Percentiles rank a stretch among this genome's conserved stretches.
Conservation (phyloP, 306 rosid species). For the Psophocarpus tetragonolobus region DNA sequence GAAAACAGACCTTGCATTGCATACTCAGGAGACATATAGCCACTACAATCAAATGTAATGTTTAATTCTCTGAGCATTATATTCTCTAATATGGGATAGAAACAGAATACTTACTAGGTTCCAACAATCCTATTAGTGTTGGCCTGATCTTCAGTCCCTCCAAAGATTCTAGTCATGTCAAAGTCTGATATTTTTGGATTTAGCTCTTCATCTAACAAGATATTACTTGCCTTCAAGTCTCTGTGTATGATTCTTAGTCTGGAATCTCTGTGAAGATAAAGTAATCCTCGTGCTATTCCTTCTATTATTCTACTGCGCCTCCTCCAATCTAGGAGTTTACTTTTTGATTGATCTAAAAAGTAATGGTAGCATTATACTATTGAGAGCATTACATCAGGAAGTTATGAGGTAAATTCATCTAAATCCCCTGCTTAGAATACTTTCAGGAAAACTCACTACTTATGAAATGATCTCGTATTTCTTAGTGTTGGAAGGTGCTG, state of each 20-base stretch:
- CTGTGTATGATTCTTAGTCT: background rate
- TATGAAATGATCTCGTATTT: no score
- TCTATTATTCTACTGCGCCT: background rate
- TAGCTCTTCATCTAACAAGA: background rate
- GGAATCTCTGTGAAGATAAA: slow-evolving; percentile 1
- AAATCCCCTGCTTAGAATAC: background rate
- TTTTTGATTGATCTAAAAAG: background rate
- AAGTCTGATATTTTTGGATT: slow-evolving; percentile 6
- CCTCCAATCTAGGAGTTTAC: background rate
- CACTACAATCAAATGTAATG: background rate
- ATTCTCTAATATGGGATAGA: background rate
- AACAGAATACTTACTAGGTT: background rate
- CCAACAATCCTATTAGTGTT: background rate
- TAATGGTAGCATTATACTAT: background rate
- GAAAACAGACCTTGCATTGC: background rate
- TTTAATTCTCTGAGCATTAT: background rate
- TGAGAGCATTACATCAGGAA: background rate
- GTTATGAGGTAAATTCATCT: background rate
- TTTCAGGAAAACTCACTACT: background rate
- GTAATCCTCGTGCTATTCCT: background rate
- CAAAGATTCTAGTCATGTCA: background rate
- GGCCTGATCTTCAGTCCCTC: background rate
- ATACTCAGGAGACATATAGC: background rate
- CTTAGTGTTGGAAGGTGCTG: no score
- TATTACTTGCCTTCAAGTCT: background rate